Evolutionary conservation across 768 basidiomycete species (phyloP).

Genomic region (Xerocomus brunneocitrinus): DNA sequence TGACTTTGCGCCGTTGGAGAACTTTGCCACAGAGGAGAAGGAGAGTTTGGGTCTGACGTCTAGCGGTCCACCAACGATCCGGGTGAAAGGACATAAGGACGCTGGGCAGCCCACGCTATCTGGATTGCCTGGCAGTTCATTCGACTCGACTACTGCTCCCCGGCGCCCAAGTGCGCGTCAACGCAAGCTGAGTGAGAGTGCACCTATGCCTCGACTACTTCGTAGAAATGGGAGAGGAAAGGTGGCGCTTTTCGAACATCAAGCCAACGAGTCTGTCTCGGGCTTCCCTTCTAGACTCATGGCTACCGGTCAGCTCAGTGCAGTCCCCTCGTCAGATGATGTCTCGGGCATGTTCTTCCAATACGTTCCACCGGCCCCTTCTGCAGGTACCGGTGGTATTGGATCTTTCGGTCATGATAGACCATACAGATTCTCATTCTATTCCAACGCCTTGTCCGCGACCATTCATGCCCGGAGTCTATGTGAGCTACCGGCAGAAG

Average conservation of each 20-base stretch:
- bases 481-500: constrained; percentile 89
- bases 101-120: constrained; percentile 3
- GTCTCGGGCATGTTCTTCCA: constrained; percentile 21
- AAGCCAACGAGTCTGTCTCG: constrained; percentile 44
- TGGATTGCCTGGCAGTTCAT: background rate
- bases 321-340: constrained; percentile 41
- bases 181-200: constrained; percentile 85
- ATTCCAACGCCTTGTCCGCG: constrained; percentile 85
- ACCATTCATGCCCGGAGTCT: constrained; percentile 94
- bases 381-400: constrained; percentile 27
- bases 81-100: constrained; percentile 10
- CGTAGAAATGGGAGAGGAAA: constrained; percentile 70
- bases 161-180: constrained; percentile 47
- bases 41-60: constrained; percentile 54
- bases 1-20: constrained; percentile 74
- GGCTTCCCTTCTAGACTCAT: constrained; percentile 40
- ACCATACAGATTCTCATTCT: constrained; percentile 98
- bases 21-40: constrained; percentile 70
- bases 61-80: constrained; percentile 18
- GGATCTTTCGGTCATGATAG: constrained; percentile 66
- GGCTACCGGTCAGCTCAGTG: constrained; percentile 30
- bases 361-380: constrained; percentile 6
- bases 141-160: constrained; percentile 9
- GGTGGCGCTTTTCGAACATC: constrained; percentile 83
- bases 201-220: constrained; percentile 56